Evolutionary conservation across 495 filamentous ascomycete species (phyloP), one percentile per base, ranked within the genome.

Genomic region (Hypomontagnella monticulosa): DNA sequence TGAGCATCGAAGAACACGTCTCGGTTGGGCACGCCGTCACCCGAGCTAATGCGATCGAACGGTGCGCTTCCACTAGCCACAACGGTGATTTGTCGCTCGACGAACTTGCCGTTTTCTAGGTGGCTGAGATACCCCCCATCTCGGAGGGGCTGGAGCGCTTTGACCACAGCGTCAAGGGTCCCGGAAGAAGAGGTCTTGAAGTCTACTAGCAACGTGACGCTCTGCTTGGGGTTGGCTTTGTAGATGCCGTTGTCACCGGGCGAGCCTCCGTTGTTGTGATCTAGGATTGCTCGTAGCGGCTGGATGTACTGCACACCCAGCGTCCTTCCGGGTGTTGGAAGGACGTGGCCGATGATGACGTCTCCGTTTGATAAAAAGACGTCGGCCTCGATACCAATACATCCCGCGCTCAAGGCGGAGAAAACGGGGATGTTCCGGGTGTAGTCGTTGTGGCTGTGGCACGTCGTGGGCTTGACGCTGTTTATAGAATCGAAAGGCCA

Each of bases 21-120:
- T 1, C 85, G 78, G 53, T 83, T 75, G 1, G 74, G 75, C 6
- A 75, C 55, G 12, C 72, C 72, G 51, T 72, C 49, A 42, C 82
- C 82, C 0, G 66, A 57, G 1, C 70, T 67, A 14, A 86, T 69
- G 1, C 77, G 55, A 47, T 89, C 80, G 42, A 91, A 87, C 0
- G 91, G 88, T 0, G 89, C 85, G 46, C 85, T 85, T 9, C 91
- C 91, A 7, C 90, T 92, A 0, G 84, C 89, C 11, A 93, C 87
- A 11, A 93, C 80, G 4, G 90, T 93, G 4, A 94, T 70, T 0
- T 87, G 83, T 3, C 84, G 81, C 6, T 80, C 71, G 5, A 73
- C 73, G n/a, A 81, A 67, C n/a, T 72, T 80, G 12, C 75, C 77
- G 40, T 83, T 78, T 38, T 86, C 80, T 20, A 86, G 71, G 30